Evolutionary conservation across 2,329 filamentous ascomycete species (phyloP), one percentile per base, ranked within the genome.

Genomic region (Epichloe gansuensis): DNA sequence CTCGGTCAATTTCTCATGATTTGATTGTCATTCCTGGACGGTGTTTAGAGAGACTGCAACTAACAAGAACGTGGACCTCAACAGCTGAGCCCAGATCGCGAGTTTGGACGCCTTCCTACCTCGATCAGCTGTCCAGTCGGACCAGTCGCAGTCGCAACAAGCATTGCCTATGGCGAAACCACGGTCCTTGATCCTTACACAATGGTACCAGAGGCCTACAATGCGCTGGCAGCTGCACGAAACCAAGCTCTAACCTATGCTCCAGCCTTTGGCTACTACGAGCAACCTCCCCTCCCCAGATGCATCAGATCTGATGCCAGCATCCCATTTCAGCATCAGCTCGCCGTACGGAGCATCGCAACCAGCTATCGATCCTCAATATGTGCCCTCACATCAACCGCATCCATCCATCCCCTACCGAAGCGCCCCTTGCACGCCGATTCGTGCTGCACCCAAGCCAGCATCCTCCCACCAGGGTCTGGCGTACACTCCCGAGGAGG

Each of bases 401-500:
- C 46, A 37, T 4, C 12, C n/a, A 15, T 42, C 47, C 21, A 38
- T 48, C 3, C 47, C 37, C 6, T 34, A 44, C 8, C 39, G 28
- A 50, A 28, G 41, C 28, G 8, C 12, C 23, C 17, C 41, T 4
- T 37, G 35, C 6, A 44, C 43, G 15, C 25, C 43, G n/a, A 31
- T 21, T 3, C 41, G 21, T 12, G 4, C 15, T 34, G 46, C 41
- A 9, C 41, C 47, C 5, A 35, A 37, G 6, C 13, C 17, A 13
- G 21, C 23, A 17, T 17, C 37, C 28, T 25, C 43, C 17, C 47
- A 38, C 3, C 17, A 53, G 54, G 39, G 56, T 50, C 39, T 37
- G 54, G 43, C 31, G 49, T 21, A 31, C n/a, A 31, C 47, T 4
- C 15, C 28, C 23, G 55, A 55, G 6, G 58, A 62, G 46, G 50